Base-by-base conservation (phyloP, 805 yeast genomes). In the Wickerhamiella musiphila region DNA sequence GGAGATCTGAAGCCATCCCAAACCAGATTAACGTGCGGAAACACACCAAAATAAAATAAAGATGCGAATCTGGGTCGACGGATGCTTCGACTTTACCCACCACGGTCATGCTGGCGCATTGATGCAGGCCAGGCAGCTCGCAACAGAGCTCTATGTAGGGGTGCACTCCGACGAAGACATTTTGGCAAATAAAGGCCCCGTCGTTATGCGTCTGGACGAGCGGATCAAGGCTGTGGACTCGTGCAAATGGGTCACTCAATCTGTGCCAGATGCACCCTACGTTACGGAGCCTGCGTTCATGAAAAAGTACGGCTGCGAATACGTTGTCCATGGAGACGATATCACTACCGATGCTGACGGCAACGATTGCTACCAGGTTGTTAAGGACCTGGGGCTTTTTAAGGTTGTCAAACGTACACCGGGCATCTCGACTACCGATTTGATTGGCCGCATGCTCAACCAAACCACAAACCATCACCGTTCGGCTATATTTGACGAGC, bases 281-380 rank as follows among this genome's bases (percentile, higher is more conserved):
- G 95, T 86, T 10, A 90, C 98, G 1, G 78, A 73, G 41, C 92
- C 93, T 1, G 58, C 57, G 26, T 76, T 81, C 32, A 67, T 83
- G 81, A 82, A 78, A 44, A 43, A 60, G 17, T 69, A 69, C 48
- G 68, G 67, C 5, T 90, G 98, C 58, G 56, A 70, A 48, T 90
- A 73, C 51, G 98, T 90, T n/a, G 94, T 90, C 8, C 98, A 90
- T 53, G 98, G 98, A 5, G 98, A 90, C 54, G 98, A 90, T 50
- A 82, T 90, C 42, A 90, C 95, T 17, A 78, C 95, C 2, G 96
- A 90, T 54, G 94, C 94, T 11, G 66, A 81, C 48, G 98, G 98
- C 2, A 73, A 79, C 35, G 98, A 90, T 56, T 82, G 95, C 47
- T 90, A 90, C 56, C 75, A 77, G 36, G 63, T 53, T 17, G 79